A percentile compares a stretch with the other conserved stretches of the same genome.
Conservation (phyloP, 2,329 filamentous ascomycete genomes). For the Hirsutella minnesotensis region DNA sequence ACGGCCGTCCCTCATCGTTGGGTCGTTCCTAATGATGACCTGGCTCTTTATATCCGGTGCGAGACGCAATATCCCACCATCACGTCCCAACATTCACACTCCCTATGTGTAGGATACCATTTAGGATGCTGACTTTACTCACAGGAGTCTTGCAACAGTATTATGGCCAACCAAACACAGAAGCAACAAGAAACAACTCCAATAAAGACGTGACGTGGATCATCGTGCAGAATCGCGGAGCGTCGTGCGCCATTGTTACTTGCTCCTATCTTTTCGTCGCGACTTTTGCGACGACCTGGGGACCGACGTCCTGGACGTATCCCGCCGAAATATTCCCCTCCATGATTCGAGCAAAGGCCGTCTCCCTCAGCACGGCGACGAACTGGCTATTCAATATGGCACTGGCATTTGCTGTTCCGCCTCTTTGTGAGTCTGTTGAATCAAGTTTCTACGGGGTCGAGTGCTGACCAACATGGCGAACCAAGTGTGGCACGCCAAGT, state of each 20-base stretch:
- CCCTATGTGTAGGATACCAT: no score
- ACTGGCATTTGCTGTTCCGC: slow-evolving; percentile 20
- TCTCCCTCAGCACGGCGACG: slow-evolving; percentile 26
- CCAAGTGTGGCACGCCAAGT: slow-evolving; percentile 35
- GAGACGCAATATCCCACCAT: neutral
- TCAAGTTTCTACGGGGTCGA: no score
- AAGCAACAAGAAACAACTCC: slow-evolving; percentile 20
- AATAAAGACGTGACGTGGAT: slow-evolving; percentile 46
- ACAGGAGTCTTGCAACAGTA: slow-evolving; percentile 43
- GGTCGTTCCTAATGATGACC: slow-evolving; percentile 45
- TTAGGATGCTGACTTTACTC: neutral
- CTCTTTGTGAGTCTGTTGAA: slow-evolving; percentile 32
- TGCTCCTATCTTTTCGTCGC: slow-evolving; percentile 52
- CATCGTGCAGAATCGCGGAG: slow-evolving; percentile 34
- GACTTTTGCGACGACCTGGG: slow-evolving; percentile 27
- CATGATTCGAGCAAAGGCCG: slow-evolving; percentile 30
- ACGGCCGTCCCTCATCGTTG: slow-evolving; percentile 41
- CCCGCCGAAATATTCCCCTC: slow-evolving; percentile 33
- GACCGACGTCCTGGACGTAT: slow-evolving; percentile 33
- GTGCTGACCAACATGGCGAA: neutral
- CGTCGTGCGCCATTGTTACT: slow-evolving; percentile 50
- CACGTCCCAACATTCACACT: neutral
- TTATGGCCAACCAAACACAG: slow-evolving; percentile 39
- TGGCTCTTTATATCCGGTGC: slow-evolving; percentile 50
- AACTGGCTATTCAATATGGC: slow-evolving; percentile 23